Evolutionary conservation across 2,329 filamentous ascomycete species (phyloP).

Genomic region (Bipolaris bicolor): DNA sequence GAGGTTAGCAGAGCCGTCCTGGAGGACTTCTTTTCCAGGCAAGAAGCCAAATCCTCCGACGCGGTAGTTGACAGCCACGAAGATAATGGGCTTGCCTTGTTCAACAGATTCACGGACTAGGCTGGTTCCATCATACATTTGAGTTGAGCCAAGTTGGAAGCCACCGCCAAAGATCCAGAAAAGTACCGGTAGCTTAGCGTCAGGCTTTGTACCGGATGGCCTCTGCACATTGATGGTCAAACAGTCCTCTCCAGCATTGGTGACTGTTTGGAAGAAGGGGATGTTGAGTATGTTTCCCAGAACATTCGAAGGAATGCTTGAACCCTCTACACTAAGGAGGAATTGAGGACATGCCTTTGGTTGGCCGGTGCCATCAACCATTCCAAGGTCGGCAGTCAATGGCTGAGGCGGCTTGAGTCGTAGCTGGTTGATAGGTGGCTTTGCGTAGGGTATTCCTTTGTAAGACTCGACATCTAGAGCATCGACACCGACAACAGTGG

Average conservation of each 20-base stretch:
- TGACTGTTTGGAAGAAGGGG: constrained; percentile 48
- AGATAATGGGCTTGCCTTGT: constrained; percentile 70
- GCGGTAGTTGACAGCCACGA: constrained; percentile 80
- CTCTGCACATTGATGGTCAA: constrained; percentile 53
- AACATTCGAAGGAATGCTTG: constrained; percentile 44
- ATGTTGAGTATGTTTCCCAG: constrained; percentile 49
- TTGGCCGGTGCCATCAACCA: constrained; percentile 63
- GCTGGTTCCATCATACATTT: constrained; percentile 51
- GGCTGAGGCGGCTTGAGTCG: constrained; percentile 72
- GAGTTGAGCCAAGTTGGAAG: constrained; percentile 48
- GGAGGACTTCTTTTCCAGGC: constrained; percentile 69
- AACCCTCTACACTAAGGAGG: constrained; percentile 59
- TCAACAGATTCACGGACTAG: constrained; percentile 52
- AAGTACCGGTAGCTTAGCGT: constrained; percentile 54
- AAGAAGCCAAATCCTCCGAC: constrained; percentile 77
- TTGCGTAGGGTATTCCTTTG: constrained; percentile 76
- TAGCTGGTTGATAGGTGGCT: constrained; percentile 69
- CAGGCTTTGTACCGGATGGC: constrained; percentile 46
- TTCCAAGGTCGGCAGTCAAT: constrained; percentile 64
- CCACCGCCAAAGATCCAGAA: constrained; percentile 58
- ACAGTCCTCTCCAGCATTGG: constrained; percentile 52
- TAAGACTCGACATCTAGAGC: constrained; percentile 67
- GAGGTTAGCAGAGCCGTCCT: constrained; percentile 71
- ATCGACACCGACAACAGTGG: constrained; percentile 61
- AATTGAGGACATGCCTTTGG: constrained; percentile 76